These are phyloP conservation scores for Balansia obtecta DNA, from an alignment of 2,329 filamentous ascomycete genomes.

Conservation along the genomic window DNA sequence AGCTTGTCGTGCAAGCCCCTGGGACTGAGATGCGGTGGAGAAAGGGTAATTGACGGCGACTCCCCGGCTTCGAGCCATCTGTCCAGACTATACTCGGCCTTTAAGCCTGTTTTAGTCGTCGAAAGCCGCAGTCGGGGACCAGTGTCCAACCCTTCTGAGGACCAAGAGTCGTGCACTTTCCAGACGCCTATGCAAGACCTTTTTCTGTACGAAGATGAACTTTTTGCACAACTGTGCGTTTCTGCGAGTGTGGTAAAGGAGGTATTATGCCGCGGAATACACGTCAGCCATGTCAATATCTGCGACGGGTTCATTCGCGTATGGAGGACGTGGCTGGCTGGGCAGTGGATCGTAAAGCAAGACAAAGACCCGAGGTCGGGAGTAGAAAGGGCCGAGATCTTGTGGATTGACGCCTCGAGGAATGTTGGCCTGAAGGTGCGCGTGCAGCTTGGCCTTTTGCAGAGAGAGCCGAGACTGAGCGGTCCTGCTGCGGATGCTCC, in stretches of 20 bases:
- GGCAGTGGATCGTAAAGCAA: slow-evolving; percentile 14
- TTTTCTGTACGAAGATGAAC: slow-evolving; percentile 54
- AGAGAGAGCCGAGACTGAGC: slow-evolving; percentile 40
- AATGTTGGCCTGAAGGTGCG: slow-evolving; percentile 58
- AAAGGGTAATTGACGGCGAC: slow-evolving; percentile 4
- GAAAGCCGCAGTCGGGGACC: slow-evolving; percentile 19
- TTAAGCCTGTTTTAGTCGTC: slow-evolving; percentile 49
- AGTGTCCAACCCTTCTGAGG: neutral
- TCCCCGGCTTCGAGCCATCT: slow-evolving; percentile 26
- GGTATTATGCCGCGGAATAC: slow-evolving; percentile 46
- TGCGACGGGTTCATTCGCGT: slow-evolving; percentile 57
- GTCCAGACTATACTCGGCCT: slow-evolving; percentile 53
- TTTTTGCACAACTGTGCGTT: slow-evolving; percentile 63
- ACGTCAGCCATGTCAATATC: slow-evolving; percentile 52
- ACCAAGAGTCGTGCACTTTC: slow-evolving; percentile 12
- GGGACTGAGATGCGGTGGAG: slow-evolving; percentile 32
- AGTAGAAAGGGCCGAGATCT: slow-evolving; percentile 23
- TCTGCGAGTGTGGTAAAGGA: slow-evolving; percentile 56
- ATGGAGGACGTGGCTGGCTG: slow-evolving; percentile 58
- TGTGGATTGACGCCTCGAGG: slow-evolving; percentile 56
- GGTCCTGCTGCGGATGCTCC: slow-evolving; percentile 50
- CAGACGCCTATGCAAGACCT: slow-evolving; percentile 46
- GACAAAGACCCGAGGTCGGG: neutral
- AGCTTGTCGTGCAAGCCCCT: slow-evolving; percentile 55
- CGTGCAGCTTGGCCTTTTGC: slow-evolving; percentile 29